phyloP scores from a whole-genome alignment of 495 filamentous ascomycete species.

The Cryomyces minteri region DNA sequence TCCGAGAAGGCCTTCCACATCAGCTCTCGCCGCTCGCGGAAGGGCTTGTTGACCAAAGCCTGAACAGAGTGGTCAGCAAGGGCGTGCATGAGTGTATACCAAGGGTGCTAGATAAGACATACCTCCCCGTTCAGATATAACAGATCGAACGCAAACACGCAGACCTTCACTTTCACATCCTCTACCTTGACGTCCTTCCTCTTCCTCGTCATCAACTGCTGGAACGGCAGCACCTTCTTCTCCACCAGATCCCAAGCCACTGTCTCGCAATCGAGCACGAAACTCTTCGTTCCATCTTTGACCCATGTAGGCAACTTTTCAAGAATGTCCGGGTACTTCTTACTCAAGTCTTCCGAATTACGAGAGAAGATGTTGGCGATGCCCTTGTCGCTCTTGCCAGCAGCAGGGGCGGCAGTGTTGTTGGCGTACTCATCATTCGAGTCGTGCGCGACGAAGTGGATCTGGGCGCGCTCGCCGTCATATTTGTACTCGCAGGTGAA shows the following conservation, averaged over 20 bases:
- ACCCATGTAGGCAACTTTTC: conserved; percentile 77
- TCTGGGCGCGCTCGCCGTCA: conserved; percentile 91
- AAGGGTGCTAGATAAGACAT: conserved; percentile 6
- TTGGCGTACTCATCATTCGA: conserved; percentile 39
- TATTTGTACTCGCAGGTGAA: conserved; percentile 99
- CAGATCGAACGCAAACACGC: conserved; percentile 92
- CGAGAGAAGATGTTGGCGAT: conserved; percentile 85
- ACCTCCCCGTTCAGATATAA: conserved; percentile 86
- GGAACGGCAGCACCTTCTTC: conserved; percentile 92
- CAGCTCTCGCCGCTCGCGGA: conserved; percentile 67
- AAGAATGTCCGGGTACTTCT: conserved; percentile 93
- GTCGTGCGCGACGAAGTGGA: conserved; percentile 86
- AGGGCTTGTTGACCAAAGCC: conserved; percentile 67
- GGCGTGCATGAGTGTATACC: neutral
- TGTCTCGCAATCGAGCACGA: conserved; percentile 93
- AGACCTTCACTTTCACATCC: conserved; percentile 93
- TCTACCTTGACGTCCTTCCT: conserved; percentile 95
- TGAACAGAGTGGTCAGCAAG: conserved; percentile 9
- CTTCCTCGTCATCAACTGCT: conserved; percentile 95
- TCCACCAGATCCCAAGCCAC: conserved; percentile 90
- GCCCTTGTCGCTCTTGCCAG: conserved; percentile 38
- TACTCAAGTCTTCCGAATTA: conserved; percentile 89
- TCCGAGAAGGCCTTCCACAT: conserved; percentile 54
- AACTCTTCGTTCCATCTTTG: conserved; percentile 73
- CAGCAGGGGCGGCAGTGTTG: conserved; percentile 25